These are phyloP conservation scores for Curvularia hawaiiensis DNA, from an alignment of 2,329 filamentous ascomycete genomes.

Conservation along the genomic window DNA sequence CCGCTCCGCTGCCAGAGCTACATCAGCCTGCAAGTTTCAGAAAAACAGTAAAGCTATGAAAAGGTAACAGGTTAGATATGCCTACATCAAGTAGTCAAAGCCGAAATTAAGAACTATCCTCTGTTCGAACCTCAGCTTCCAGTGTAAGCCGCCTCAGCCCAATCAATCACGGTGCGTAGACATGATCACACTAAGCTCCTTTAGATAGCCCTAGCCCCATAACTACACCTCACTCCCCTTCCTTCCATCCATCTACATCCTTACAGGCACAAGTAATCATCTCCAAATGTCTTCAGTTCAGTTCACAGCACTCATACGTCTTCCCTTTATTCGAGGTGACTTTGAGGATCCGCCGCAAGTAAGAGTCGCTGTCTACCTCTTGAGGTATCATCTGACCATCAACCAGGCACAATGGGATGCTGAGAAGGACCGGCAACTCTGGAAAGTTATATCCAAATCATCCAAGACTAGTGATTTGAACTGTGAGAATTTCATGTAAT, in stretches of 20 bases:
- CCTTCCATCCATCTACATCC: slow-evolving; percentile 9
- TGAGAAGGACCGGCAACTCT: slow-evolving; percentile 83
- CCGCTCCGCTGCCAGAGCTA: too few species aligned
- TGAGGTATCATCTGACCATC: slow-evolving; percentile 15
- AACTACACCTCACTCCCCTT: slow-evolving; percentile 14
- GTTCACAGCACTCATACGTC: slow-evolving; percentile 79
- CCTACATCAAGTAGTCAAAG: not conserved
- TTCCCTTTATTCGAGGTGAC: slow-evolving; percentile 85
- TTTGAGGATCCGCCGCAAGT: slow-evolving; percentile 92
- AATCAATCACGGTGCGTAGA: slow-evolving; percentile 8
- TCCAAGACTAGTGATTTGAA: slow-evolving; percentile 82
- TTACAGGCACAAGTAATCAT: not conserved
- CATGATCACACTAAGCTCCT: slow-evolving; percentile 21
- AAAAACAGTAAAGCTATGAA: too few species aligned
- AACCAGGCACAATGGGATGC: slow-evolving; percentile 85
- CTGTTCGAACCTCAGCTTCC: not conserved
- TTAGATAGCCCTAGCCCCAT: slow-evolving; percentile 10
- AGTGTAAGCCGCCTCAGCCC: not conserved
- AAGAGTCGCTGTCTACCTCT: slow-evolving; percentile 40
- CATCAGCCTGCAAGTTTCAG: too few species aligned
- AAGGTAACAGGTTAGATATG: not conserved
- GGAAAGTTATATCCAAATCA: slow-evolving; percentile 85
- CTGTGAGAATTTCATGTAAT: slow-evolving; percentile 61
- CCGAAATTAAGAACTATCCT: not conserved
- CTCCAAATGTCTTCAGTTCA: slow-evolving; percentile 41